Evolutionary conservation across 768 basidiomycete genomes (phyloP).

Genomic region (Suillus subluteus): DNA sequence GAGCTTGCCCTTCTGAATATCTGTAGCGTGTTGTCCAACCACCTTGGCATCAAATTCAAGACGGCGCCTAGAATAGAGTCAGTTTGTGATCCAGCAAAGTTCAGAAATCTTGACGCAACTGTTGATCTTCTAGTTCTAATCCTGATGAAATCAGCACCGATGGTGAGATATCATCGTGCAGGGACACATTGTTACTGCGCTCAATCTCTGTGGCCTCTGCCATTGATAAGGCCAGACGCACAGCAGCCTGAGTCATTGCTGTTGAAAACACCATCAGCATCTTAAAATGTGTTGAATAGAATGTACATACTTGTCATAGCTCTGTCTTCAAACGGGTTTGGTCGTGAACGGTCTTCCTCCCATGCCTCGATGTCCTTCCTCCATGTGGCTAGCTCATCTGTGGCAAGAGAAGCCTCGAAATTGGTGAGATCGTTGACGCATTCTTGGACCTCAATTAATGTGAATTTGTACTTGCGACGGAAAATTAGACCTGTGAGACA

Average conservation of each 20-base stretch:
- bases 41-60: too few relatives aligned
- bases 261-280: too few relatives aligned
- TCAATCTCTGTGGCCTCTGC: conserved; percentile 2
- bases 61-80: too few relatives aligned
- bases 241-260: too few relatives aligned
- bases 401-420: not conserved
- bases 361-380: conserved; percentile 5
- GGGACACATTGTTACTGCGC: not conserved
- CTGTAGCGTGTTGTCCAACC: too few relatives aligned
- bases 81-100: too few relatives aligned
- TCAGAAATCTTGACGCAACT: too few relatives aligned
- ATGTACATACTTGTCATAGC: not conserved
- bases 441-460: not conserved
- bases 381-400: not conserved
- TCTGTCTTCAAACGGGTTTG: conserved; percentile 2
- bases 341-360: not conserved
- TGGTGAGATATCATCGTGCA: not conserved
- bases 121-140: conserved; percentile 1
- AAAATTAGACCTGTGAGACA: not conserved
- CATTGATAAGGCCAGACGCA: too few relatives aligned
- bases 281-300: not conserved
- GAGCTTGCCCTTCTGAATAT: too few relatives aligned
- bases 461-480: not conserved
- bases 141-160: not conserved
- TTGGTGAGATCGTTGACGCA: not conserved